Conservation (phyloP, 2,329 filamentous ascomycete genomes). For the Calonectria honghensis region DNA sequence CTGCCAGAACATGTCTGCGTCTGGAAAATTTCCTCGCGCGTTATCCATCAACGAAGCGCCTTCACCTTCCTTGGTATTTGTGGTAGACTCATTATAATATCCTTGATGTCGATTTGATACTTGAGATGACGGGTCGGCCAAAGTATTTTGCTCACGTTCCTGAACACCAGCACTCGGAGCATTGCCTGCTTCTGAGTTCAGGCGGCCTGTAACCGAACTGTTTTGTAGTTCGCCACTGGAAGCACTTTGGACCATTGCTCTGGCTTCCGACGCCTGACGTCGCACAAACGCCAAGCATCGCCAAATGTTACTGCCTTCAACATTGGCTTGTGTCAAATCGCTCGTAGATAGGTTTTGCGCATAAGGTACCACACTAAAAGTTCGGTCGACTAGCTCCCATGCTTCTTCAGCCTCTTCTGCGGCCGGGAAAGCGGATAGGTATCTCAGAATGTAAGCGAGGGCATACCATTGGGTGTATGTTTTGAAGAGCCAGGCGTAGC, state of each 20-base stretch:
- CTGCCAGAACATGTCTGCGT: constrained; percentile 4
- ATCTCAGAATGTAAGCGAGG: constrained; percentile 38
- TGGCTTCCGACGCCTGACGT: constrained; percentile 29
- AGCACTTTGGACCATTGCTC: constrained; percentile 9
- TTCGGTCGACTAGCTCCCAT: constrained; percentile 29
- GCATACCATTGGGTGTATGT: constrained; percentile 40
- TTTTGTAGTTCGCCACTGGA: not conserved
- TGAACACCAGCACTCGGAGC: not conserved
- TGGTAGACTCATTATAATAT: not conserved
- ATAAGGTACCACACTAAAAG: constrained; percentile 7
- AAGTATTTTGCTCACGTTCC: not conserved
- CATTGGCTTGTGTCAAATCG: constrained; percentile 6
- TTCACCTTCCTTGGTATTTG: not conserved
- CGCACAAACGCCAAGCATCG: constrained; percentile 29
- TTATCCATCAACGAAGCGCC: not conserved
- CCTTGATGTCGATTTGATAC: not conserved
- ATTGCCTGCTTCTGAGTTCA: not conserved
- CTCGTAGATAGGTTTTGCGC: constrained; percentile 3
- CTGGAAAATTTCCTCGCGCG: not conserved
- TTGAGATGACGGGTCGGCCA: not conserved
- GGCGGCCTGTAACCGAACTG: not conserved
- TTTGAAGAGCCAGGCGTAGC: constrained; percentile 35
- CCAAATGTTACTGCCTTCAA: constrained; percentile 34
- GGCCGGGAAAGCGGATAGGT: constrained; percentile 34
- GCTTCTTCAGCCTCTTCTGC: constrained; percentile 30